phyloP scores from a whole-genome alignment of 2,329 filamentous ascomycete species.

The Cordyceps tenuipes region DNA sequence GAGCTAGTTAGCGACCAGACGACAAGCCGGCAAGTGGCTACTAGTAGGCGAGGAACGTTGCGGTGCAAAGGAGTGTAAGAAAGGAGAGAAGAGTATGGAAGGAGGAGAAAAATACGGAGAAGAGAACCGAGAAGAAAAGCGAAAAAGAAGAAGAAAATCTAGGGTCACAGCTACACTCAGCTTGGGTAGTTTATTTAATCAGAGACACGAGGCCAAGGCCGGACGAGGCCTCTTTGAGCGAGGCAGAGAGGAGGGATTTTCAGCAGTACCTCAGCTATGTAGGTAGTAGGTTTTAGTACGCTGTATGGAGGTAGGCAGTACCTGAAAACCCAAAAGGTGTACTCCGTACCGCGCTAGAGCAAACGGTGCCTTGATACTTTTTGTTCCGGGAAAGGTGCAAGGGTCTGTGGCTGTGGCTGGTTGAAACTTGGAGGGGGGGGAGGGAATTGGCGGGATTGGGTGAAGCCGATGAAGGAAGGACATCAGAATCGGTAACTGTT shows the following conservation, averaged over 20 bases:
- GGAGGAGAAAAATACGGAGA: not conserved
- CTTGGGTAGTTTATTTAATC: not conserved
- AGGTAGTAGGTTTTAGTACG: too few relatives aligned
- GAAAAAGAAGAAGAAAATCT: not conserved
- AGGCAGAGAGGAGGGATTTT: not conserved
- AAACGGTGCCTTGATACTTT: too few relatives aligned
- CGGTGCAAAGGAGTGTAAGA: not conserved
- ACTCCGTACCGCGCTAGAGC: too few relatives aligned
- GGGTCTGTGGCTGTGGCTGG: slow-evolving; percentile 4
- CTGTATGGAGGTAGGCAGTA: too few relatives aligned
- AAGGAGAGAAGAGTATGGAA: not conserved
- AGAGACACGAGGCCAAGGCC: not conserved
- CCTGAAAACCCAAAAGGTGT: too few relatives aligned
- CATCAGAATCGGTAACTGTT: too few relatives aligned
- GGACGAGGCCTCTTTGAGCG: not conserved
- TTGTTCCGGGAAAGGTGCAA: not conserved
- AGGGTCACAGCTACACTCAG: not conserved
- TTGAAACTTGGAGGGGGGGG: slow-evolving; percentile 2
- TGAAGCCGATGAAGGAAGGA: not conserved
- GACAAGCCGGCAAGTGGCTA: too few relatives aligned
- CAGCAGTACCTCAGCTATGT: too few relatives aligned
- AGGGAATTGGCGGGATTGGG: not conserved
- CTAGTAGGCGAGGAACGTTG: too few relatives aligned
- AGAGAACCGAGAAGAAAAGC: not conserved
- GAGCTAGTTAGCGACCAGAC: too few relatives aligned